phyloP scores from a whole-genome alignment of 768 basidiomycete genomes.

The Mrakia frigida region DNA sequence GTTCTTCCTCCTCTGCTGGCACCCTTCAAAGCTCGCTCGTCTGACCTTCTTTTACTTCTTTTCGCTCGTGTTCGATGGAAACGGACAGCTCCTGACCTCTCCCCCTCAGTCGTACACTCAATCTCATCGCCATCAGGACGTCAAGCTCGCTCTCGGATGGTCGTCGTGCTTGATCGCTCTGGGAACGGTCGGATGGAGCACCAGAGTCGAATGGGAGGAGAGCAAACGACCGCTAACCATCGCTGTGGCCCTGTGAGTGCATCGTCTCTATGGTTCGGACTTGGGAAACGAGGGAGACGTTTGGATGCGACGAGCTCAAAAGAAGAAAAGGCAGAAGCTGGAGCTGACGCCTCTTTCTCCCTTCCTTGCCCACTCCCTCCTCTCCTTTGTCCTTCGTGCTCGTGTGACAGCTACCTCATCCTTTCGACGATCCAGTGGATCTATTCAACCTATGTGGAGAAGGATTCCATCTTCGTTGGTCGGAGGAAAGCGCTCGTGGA shows the following conservation, averaged over 20 bases:
- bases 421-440: constrained; percentile 67
- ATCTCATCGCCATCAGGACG: constrained; percentile 79
- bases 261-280: not conserved
- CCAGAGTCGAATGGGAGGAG: constrained; percentile 80
- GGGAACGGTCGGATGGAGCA: constrained; percentile 60
- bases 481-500: constrained; percentile 82
- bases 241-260: constrained; percentile 68
- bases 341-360: not conserved
- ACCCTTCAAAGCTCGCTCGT: not conserved
- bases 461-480: constrained; percentile 77
- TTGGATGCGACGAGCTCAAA: not conserved
- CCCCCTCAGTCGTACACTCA: constrained; percentile 62
- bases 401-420: constrained; percentile 59
- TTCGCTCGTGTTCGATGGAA: not conserved
- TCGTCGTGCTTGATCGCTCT: constrained; percentile 72
- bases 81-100: constrained; percentile 27
- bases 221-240: constrained; percentile 73
- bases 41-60: not conserved
- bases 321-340: not conserved
- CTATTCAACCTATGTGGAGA: constrained; percentile 82
- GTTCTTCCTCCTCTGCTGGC: not conserved
- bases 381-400: not conserved
- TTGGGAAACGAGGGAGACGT: not conserved
- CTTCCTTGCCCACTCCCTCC: not conserved
- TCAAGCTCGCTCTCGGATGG: constrained; percentile 83